Base-by-base conservation (phyloP, 2,329 filamentous ascomycete species). In the Arthrocladium fulminans region DNA sequence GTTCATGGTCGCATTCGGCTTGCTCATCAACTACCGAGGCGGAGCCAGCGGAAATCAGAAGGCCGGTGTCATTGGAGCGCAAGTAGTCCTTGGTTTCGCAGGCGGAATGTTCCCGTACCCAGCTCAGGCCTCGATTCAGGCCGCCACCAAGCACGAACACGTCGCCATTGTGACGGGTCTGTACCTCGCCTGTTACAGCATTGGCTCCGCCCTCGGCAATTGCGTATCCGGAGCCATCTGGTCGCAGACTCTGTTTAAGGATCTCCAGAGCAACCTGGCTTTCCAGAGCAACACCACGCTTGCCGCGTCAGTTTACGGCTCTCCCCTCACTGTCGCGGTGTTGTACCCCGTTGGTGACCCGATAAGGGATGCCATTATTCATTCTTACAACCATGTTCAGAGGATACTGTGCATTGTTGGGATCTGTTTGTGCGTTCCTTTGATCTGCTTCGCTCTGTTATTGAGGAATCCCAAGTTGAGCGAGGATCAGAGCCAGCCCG, bases 1-100 rank as follows among this genome's bases (percentile, higher is more conserved):
- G 2, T 83, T 80, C 66, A 68, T 80, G 57, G 76, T 80, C n/a
- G 79, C 80, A 1, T 83, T 82, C 53, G 80, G 80, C 8, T 69
- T 84, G 1, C 67, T 84, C 15, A 82, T 83, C 58, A 70, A 72
- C 55, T 84, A 71, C 67, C 77, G 80, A n/a, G 79, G 79, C 29
- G 71, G 73, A 4, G 58, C 67, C 0, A 65, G 61, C 1, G 29
- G 56, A 0, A 61, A 68, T 8, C 69, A 65, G 51, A 67, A 76
- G 48, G 69, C 73, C 1, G 80, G 80, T 23, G 69, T 84, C 48
- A 77, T 84, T 50, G 80, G 74, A 13, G 79, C 75, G 1, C 77
- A 84, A 60, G 67, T 83, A 6, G 64, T 83, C 3, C 70, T 84
- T 1, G 80, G 80, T 55, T 69, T 83, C 45, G 78, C 77, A 1